Evolutionary conservation across 2,329 filamentous ascomycete species (phyloP), one percentile per base, ranked within the genome.

Genomic region (Delphinella strobiligena): DNA sequence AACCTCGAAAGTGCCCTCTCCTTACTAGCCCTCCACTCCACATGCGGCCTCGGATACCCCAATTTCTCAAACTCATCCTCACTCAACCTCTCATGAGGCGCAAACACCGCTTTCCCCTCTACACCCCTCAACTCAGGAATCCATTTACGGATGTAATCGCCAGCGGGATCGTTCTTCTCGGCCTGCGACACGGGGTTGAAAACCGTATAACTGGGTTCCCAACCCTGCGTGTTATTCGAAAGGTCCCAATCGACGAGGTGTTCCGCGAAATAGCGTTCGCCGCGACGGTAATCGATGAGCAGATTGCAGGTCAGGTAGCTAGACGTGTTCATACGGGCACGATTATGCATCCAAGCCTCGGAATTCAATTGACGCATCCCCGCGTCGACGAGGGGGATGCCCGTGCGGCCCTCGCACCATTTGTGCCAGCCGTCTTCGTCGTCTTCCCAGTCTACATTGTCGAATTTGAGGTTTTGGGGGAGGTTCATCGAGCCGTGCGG

Each of bases 291-390:
- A 45, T 71, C 66, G 38, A 72, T 54, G 1, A 71, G 55, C 8
- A 71, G 40, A 38, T 71, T 69, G 33, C 61, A 67, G 30, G 63
- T 61, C 5, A 72, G 51, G 44, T 70, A 72, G 4, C 54, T 61
- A 0, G 59, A 59, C 0, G 65, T 62, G 36, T 69, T 70, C 67
- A 71, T 72, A 22, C 68, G 61, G 9, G 67, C 51, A 1, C 68
- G 60, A 40, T 71, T 71, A 44, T 72, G 67, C 67, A 72, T 71
- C 44, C 66, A 71, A 2, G 59, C 65, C 45, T 70, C 67, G 1
- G 54, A 45, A 31, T 65, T 64, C 32, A 72, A 51, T 40, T 71
- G 67, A 2, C 68, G 51, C 67, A 72, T 71, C 0, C 67, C 67
- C 0, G 68, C 67, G 45, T 71, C 68, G 5, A 72, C 58, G 34